A percentile compares a stretch with the other conserved stretches of the same genome.
Conservation (phyloP, 495 filamentous ascomycete species). For the Lasiosphaeris hirsuta region DNA sequence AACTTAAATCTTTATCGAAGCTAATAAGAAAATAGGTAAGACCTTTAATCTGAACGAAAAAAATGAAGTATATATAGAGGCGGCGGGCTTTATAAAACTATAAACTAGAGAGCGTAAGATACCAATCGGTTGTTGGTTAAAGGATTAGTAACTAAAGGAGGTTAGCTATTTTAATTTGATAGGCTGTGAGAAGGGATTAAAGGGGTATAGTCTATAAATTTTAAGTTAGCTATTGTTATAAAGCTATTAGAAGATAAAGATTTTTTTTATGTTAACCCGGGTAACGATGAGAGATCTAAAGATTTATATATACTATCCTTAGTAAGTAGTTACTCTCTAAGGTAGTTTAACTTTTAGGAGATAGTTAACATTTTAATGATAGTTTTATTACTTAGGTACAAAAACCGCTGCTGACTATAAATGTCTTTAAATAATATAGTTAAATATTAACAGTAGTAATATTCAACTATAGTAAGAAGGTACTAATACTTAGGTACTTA, state of each 20-base stretch:
- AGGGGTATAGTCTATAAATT: conserved; percentile 44
- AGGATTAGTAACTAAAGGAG: conserved; percentile 40
- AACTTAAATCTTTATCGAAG: conserved; percentile 35
- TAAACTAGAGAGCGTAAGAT: conserved; percentile 41
- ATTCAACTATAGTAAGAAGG: no score
- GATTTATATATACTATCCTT: conserved; percentile 41
- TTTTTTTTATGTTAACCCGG: conserved; percentile 35
- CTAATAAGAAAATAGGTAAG: conserved; percentile 18
- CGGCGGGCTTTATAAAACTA: conserved; percentile 53
- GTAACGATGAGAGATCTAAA: conserved; percentile 33
- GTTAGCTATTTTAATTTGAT: conserved; percentile 27
- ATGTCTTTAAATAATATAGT: no score
- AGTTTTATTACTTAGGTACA: not conserved
- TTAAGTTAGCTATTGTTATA: no score
- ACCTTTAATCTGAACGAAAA: conserved; percentile 33
- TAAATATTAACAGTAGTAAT: no score
- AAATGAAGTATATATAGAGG: conserved; percentile 45
- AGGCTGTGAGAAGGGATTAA: conserved; percentile 40
- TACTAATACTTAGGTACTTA: no score
- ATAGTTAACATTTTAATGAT: not conserved
- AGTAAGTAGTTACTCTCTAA: conserved; percentile 25
- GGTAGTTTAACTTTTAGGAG: not conserved
- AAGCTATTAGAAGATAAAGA: conserved; percentile 46
- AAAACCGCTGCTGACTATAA: no score
- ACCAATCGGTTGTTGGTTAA: conserved; percentile 52